A percentile compares a stretch with the other conserved stretches of the same genome.
phyloP scores from a whole-genome alignment of 1,284 basidiomycete genomes.

The Gymnopus androsaceus region DNA sequence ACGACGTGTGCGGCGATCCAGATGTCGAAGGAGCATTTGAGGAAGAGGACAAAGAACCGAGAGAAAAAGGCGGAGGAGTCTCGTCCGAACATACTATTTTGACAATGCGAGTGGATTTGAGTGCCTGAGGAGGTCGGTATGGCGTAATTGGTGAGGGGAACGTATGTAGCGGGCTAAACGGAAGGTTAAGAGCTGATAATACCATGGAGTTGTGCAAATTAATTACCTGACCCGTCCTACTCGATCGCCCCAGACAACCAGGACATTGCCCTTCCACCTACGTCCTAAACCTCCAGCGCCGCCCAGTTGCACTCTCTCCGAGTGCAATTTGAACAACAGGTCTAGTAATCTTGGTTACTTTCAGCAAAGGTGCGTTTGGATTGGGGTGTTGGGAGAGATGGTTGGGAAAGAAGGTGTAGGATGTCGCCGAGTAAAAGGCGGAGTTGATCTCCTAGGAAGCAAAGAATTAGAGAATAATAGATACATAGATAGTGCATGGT shows the following conservation, averaged over 20 bases:
- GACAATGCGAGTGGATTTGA: slow-evolving; percentile 69
- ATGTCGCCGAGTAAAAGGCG: slow-evolving; percentile 40
- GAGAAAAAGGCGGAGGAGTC: slow-evolving; percentile 28
- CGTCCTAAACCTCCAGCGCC: slow-evolving; percentile 55
- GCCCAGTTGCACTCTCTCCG: slow-evolving; percentile 50
- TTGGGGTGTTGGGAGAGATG: slow-evolving; percentile 40
- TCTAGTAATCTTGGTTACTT: slow-evolving; percentile 78
- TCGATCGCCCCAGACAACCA: slow-evolving; percentile 47
- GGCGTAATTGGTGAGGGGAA: slow-evolving; percentile 76
- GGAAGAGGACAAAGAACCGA: slow-evolving; percentile 3
- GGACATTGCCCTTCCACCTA: slow-evolving; percentile 60
- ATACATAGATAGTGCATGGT: background rate
- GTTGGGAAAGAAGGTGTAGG: slow-evolving; percentile 33
- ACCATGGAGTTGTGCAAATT: slow-evolving; percentile 21
- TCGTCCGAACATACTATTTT: slow-evolving; percentile 85
- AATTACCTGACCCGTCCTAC: slow-evolving; percentile 70
- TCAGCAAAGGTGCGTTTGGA: slow-evolving; percentile 49
- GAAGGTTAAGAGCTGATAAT: slow-evolving; percentile 4
- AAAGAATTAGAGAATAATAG: slow-evolving; percentile 1
- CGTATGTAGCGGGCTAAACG: slow-evolving; percentile 56
- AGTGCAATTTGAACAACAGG: slow-evolving; percentile 72
- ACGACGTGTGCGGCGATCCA: background rate
- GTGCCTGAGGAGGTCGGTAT: slow-evolving; percentile 79
- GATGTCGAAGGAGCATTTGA: background rate
- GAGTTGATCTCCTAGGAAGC: slow-evolving; percentile 41